Base-by-base conservation (phyloP, 2,329 filamentous ascomycete species). In the Cercospora berteroae region DNA sequence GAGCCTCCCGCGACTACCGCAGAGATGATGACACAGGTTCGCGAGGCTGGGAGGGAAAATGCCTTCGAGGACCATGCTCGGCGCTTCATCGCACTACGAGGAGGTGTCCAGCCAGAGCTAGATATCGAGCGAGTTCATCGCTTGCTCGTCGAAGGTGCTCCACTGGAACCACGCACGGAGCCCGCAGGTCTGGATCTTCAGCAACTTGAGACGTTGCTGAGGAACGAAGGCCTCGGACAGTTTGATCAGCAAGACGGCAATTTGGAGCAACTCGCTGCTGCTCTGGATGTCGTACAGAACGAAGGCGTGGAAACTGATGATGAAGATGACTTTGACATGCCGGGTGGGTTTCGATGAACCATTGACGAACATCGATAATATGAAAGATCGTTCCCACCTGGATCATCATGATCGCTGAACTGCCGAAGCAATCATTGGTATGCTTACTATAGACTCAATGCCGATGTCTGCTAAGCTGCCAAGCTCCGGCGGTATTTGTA, bases 1-100 rank as follows among this genome's bases (percentile, higher is more conserved):
- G 66, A 61, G 13, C 64, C 69, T 7, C 72, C 73, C 23, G 68
- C 70, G 2, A 70, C 64, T 23, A 68, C 73, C 27, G 74, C 76
- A 20, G 73, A 74, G 8, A 72, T 77, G 57, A 73, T 74, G 66
- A 65, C 70, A 0, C 68, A 72, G 16, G 74, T 77, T 18, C 69
- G 69, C 5, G 74, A 72, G 16, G 71, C 73, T 4, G 76, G 75
- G 7, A 58, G 59, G 5, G 63, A 65, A 20, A 60, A 68, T n/a
- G 58, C 42, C 0, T 68, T 68, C 20, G 61, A 60, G 6, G 61
- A 60, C 25, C 48, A 52, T 25, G 66, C 66, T 16, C 44, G 58
- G 18, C 57, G 66, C 1, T 25, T 67, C 16, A 67, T 65, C 20
- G 57, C 48, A 20, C 29, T 68, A n/a, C 63, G 61, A 13, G 61